phyloP scores from a whole-genome alignment of 768 basidiomycete genomes.

The Hericium coralloides region DNA sequence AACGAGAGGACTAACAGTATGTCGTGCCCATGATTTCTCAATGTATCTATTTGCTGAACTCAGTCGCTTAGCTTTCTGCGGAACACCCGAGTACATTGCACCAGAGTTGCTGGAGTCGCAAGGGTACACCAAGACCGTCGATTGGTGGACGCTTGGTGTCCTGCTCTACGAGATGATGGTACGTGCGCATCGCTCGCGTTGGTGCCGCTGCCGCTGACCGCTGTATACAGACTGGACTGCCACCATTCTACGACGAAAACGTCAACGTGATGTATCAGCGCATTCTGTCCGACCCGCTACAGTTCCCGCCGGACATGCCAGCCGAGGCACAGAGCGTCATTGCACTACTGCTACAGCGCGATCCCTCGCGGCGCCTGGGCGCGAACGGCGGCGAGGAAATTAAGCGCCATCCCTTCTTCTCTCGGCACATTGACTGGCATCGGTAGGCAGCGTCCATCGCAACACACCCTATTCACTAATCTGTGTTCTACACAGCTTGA shows the following conservation, averaged over 20 bases:
- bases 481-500: slow-evolving; percentile 35
- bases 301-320: slow-evolving; percentile 85
- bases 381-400: slow-evolving; percentile 93
- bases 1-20: slow-evolving; percentile 94
- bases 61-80: slow-evolving; percentile 56
- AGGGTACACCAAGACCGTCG: slow-evolving; percentile 96
- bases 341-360: slow-evolving; percentile 79
- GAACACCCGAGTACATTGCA: slow-evolving; percentile 97
- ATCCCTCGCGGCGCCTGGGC: slow-evolving; percentile 83
- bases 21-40: slow-evolving; percentile 14
- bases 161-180: slow-evolving; percentile 97
- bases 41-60: not conserved
- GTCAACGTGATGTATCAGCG: slow-evolving; percentile 97
- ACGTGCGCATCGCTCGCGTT: slow-evolving; percentile 9
- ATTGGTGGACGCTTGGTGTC: slow-evolving; percentile 98
- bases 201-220: slow-evolving; percentile 1
- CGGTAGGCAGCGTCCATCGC: slow-evolving; percentile 32
- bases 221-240: slow-evolving; percentile 71
- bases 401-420: slow-evolving; percentile 91
- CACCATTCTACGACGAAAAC: slow-evolving; percentile 98
- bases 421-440: slow-evolving; percentile 90
- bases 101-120: slow-evolving; percentile 94
- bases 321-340: slow-evolving; percentile 86
- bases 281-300: slow-evolving; percentile 86
- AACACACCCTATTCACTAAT: not conserved